Base-by-base conservation (phyloP, 208 protist genomes). In the Crithidia acanthocephali region DNA sequence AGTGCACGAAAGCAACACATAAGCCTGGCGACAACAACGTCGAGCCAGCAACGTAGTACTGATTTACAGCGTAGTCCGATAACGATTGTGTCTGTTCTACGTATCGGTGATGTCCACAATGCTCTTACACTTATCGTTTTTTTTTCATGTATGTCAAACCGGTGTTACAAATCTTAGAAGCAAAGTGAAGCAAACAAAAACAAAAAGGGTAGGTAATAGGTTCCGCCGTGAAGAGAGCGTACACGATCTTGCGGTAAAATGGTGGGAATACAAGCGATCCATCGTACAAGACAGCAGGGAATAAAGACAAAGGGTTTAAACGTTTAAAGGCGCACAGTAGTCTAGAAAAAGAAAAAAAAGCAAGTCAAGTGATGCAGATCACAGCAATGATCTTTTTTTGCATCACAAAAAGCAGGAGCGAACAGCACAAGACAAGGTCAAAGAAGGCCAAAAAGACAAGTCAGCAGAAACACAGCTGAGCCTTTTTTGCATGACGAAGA, bases 321-420 rank as follows among this genome's bases (percentile, higher is more conserved):
- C 37, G 44, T 48, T 48, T 4, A 48, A 37, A 58, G 16, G 33
- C 52, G 52, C 52, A 58, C 52, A 58, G 4, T 32, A 45, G n/a
- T 23, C 23, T 2, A 33, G 52, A 55, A 60, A 45, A 74, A 59
- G 68, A 79, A 51, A 30, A 67, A 52, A 68, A 33, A 61, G 27
- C 44, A 32, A 52, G 27, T 13, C 20, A 28, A 48, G n/a, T 35
- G 10, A 30, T 8, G 52, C 28, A n/a, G 30, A 40, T 40, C 52
- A 58, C 52, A 58, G 52, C 52, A 33, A 58, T 58, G 28, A 58
- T 58, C 30, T 32, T 58, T n/a, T 32, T 9, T 30, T 30, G 50
- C 20, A 25, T 40, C 30, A 22, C 23, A 32, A 18, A n/a, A 6
- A 58, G 8, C 52, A 22, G 30, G 2, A 40, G 18, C 6, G 16